Evolutionary conservation across 257 asterid genomes (phyloP).

Genomic region (Solanum ossicruentum): DNA sequence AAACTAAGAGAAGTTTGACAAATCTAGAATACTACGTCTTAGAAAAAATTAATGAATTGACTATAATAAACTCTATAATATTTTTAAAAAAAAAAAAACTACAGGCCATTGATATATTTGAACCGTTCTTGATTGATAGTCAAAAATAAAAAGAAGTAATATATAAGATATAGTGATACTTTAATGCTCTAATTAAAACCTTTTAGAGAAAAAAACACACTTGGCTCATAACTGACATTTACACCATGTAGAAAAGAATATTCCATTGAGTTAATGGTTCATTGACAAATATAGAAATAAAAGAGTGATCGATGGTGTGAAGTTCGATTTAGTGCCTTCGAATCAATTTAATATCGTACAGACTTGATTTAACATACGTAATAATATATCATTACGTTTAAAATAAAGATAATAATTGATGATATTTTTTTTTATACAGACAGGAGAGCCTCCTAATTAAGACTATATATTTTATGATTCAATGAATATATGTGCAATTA

Average conservation of each 20-base stretch:
- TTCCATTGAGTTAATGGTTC: accelerated
- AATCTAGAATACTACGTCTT: too few species aligned
- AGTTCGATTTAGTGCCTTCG: background rate
- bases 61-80: too few species aligned
- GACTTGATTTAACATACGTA: background rate
- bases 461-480: background rate
- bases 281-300: background rate
- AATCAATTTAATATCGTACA: background rate
- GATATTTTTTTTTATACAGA: background rate
- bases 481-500: background rate
- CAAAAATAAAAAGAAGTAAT: too few species aligned
- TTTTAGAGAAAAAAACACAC: background rate
- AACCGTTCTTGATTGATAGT: background rate
- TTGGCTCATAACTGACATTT: background rate
- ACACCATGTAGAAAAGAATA: background rate
- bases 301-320: background rate
- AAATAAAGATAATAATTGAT: background rate
- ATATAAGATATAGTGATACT: background rate
- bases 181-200: background rate
- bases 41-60: too few species aligned
- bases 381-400: background rate
- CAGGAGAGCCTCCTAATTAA: background rate
- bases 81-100: too few species aligned
- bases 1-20: too few species aligned
- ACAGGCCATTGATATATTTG: too few species aligned